A percentile compares a stretch with the other conserved stretches of the same genome.
Evolutionary conservation across 2,329 filamentous ascomycete genomes (phyloP).

Genomic region (Alternaria sp.): DNA sequence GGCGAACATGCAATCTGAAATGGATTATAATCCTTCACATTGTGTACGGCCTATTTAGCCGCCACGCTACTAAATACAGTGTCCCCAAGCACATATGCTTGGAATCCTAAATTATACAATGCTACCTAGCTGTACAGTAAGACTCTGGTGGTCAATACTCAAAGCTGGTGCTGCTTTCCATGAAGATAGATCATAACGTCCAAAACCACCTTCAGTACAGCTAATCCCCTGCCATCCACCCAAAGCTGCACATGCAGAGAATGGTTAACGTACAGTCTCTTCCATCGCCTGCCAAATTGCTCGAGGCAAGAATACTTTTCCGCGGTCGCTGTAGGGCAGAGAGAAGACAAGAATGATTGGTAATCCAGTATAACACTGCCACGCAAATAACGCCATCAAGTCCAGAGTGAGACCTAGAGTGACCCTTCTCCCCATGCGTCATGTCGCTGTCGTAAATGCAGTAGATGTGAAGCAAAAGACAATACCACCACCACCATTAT

Average conservation of each 20-base stretch:
- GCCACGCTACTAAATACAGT: conserved; percentile 19
- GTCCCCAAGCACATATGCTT: conserved; percentile 16
- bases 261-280: conserved; percentile 13
- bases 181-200: conserved; percentile 9
- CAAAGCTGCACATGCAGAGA: conserved; percentile 12
- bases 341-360: conserved; percentile 28
- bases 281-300: conserved; percentile 9
- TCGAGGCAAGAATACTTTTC: conserved; percentile 12
- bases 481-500: conserved; percentile 16
- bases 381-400: conserved; percentile 43
- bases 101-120: conserved; percentile 30
- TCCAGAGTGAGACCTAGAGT: conserved; percentile 29
- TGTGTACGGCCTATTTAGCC: conserved; percentile 15
- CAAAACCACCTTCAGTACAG: conserved; percentile 6
- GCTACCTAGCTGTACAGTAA: conserved; percentile 17
- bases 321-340: conserved; percentile 8
- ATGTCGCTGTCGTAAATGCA: conserved; percentile 52
- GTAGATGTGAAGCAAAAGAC: conserved; percentile 45
- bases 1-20: background rate
- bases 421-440: conserved; percentile 43
- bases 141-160: background rate
- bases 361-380: conserved; percentile 42
- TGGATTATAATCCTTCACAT: conserved; percentile 13
- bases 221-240: conserved; percentile 7
- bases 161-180: conserved; percentile 9